phyloP scores from a whole-genome alignment of 805 yeast genomes.

The Saccharomyces mikatae region DNA sequence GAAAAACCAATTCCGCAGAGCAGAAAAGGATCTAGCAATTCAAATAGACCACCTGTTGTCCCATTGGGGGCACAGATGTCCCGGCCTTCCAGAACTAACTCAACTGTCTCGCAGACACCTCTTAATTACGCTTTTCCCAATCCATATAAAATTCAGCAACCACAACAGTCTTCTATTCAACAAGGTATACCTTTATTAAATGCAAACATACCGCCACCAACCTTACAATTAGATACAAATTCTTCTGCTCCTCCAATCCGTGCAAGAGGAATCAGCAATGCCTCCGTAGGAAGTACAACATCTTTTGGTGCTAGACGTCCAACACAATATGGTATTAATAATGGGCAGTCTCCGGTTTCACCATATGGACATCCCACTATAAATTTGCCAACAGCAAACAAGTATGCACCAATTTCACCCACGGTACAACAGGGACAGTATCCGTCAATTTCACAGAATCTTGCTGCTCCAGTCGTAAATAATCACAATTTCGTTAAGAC shows the following conservation, averaged over 20 bases:
- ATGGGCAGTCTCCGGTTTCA: constrained; percentile 1
- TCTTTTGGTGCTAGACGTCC: constrained; percentile 4
- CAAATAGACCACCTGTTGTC: background rate
- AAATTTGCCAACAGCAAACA: background rate
- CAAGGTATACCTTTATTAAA: constrained; percentile 10
- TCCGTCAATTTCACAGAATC: background rate
- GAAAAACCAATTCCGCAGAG: background rate
- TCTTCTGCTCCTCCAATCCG: constrained; percentile 4
- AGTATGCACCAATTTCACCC: constrained; percentile 8
- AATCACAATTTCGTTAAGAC: background rate
- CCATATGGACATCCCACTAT: background rate
- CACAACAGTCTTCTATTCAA: constrained; percentile 1
- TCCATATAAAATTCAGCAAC: constrained; percentile 5
- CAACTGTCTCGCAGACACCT: background rate
- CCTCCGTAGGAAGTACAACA: constrained; percentile 13
- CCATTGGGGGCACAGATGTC: background rate
- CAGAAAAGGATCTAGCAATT: background rate
- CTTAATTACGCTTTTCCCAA: constrained; percentile 1
- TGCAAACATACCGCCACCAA: constrained; percentile 3
- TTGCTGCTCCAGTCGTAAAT: background rate
- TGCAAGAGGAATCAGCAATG: constrained; percentile 20
- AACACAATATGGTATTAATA: background rate
- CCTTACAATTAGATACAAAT: background rate
- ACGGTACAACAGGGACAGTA: background rate
- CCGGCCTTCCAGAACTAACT: constrained; percentile 1